Percentiles rank a stretch among this genome's conserved stretches.
These are phyloP conservation scores for Sordariomycetes sp. DNA, from an alignment of 2,329 filamentous ascomycete genomes.

Conservation along the genomic window DNA sequence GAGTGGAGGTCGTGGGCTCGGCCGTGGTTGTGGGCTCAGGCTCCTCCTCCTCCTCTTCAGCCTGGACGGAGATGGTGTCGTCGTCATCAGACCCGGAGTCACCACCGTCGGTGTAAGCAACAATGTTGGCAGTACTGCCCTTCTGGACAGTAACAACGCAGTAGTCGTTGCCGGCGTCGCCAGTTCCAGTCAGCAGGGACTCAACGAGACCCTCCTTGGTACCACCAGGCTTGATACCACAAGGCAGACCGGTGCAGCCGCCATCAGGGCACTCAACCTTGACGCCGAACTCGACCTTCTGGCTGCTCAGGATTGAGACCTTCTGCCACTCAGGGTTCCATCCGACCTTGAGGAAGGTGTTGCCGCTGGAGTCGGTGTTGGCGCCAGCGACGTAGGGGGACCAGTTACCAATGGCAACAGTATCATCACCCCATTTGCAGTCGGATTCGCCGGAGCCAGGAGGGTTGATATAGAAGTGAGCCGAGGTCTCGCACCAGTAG, in stretches of 20 bases:
- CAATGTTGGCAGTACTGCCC: conserved; percentile 57
- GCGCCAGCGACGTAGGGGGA: conserved; percentile 67
- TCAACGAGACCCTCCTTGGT: conserved; percentile 49
- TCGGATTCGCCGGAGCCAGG: conserved; percentile 56
- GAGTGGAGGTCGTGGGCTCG: conserved; percentile 9
- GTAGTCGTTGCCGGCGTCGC: conserved; percentile 61
- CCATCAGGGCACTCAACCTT: conserved; percentile 59
- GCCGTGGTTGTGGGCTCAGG: too few relatives aligned
- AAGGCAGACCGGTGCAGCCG: conserved; percentile 65
- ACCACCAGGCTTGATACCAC: conserved; percentile 56
- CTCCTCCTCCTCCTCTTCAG: conserved; percentile 8
- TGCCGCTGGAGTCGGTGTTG: conserved; percentile 55
- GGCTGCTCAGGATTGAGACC: conserved; percentile 40
- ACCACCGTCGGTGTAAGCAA: conserved; percentile 45
- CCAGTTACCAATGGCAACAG: conserved; percentile 65
- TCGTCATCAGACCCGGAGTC: conserved; percentile 16
- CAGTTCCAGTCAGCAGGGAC: conserved; percentile 42
- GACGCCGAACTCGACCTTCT: conserved; percentile 56
- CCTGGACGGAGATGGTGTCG: conserved; percentile 9
- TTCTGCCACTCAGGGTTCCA: conserved; percentile 70
- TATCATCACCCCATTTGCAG: conserved; percentile 62
- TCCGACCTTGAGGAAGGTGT: conserved; percentile 66
- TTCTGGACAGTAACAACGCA: conserved; percentile 69
- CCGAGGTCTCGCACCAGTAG: conserved; percentile 66
- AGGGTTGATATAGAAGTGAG: conserved; percentile 74